These are phyloP conservation scores for Withania somnifera DNA, from an alignment of 305 asterid species.

Conservation along the genomic window DNA sequence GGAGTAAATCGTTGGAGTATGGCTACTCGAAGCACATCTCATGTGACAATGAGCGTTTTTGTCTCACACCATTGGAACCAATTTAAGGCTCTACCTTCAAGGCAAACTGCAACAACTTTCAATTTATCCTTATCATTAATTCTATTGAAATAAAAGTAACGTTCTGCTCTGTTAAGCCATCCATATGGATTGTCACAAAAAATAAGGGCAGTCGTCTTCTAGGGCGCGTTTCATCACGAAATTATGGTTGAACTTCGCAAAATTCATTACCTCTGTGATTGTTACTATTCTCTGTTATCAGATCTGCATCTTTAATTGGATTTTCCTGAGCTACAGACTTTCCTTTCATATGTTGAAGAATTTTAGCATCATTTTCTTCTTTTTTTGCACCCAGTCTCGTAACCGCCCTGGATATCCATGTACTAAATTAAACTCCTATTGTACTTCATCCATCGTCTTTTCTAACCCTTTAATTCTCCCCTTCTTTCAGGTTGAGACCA, in stretches of 20 bases:
- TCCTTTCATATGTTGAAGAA: neutral
- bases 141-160: neutral
- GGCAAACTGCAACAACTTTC: neutral
- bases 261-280: neutral
- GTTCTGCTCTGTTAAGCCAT: neutral
- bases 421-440: neutral
- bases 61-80: neutral
- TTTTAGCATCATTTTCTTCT: neutral
- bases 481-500: neutral
- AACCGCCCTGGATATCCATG: neutral
- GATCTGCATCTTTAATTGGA: neutral
- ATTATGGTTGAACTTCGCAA: neutral
- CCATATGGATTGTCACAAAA: neutral
- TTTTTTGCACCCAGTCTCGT: neutral
- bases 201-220: neutral
- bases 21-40: neutral
- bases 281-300: neutral
- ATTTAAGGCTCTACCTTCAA: neutral
- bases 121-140: neutral
- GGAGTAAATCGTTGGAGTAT: neutral
- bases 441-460: neutral
- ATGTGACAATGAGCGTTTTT: neutral
- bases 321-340: neutral
- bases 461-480: neutral
- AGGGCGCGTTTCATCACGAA: neutral